Evolutionary conservation across 2,329 filamentous ascomycete genomes (phyloP), one percentile per base, ranked within the genome.

Genomic region (Xylariaceae sp.): DNA sequence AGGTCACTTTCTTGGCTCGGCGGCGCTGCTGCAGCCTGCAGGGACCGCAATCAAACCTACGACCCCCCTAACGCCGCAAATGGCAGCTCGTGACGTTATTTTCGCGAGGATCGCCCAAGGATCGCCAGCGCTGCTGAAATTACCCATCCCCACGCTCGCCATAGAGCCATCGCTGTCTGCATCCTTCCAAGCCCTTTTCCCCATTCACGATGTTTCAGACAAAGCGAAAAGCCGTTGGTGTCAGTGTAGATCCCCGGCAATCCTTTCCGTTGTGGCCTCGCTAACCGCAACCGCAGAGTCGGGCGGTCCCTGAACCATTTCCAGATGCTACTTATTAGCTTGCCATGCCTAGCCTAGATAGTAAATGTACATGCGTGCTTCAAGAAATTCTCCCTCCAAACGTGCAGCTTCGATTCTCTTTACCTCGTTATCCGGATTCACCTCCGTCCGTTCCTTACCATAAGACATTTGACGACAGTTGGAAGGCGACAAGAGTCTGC

Each of bases 11-110:
- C n/a, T n/a, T n/a, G n/a, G n/a, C n/a, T n/a, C n/a, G n/a, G n/a
- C n/a, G n/a, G n/a, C n/a, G n/a, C 16, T 20, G 57, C 56, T 60
- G 63, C 54, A 61, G 49, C 47, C 43, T 15, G 30, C 41, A 42
- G 42, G 23, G 23, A 50, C 11, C 51, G 53, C 55, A 59, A 62
- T 64, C 60, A 59, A 63, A 58, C 40, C 35, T 26, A 45, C 48
- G 53, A 16, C 23, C 27, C 50, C 50, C 46, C 39, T 52, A 49
- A 43, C 37, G 29, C 54, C 47, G 15, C 20, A 55, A 60, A 40
- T 53, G 61, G 60, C 58, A 65, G 64, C 59, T 60, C 61, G 58
- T 66, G 61, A 65, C 63, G 60, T 66, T 50, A 40, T 50, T 57
- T 33, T 40, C 48, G 52, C 50, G 48, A 54, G 23, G 50, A 57